These are phyloP conservation scores for Phytophthora ohioensis DNA, from an alignment of 352 stramenopile genomes.

Conservation along the genomic window DNA sequence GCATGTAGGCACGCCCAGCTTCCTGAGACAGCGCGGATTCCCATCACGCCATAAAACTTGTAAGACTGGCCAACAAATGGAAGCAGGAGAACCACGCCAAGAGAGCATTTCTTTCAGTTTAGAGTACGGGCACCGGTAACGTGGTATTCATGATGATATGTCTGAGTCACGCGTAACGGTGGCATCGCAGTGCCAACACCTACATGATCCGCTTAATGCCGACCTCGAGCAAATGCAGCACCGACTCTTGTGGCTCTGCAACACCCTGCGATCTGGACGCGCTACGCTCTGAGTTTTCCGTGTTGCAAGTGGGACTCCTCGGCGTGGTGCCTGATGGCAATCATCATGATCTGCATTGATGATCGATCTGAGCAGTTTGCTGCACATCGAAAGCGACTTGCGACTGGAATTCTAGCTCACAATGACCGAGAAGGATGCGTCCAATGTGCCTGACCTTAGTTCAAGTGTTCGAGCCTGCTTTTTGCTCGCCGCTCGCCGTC, in stretches of 20 bases:
- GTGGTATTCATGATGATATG: background rate
- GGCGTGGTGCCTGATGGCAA: background rate
- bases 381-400: slow-evolving; percentile 11
- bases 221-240: background rate
- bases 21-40: slow-evolving; percentile 8
- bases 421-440: background rate
- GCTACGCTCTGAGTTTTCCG: slow-evolving; percentile 31
- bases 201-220: background rate
- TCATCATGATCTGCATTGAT: slow-evolving; percentile 1
- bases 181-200: background rate
- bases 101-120: background rate
- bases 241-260: slow-evolving; percentile 21
- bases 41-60: background rate
- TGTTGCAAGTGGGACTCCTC: slow-evolving; percentile 28
- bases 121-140: background rate
- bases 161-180: no score
- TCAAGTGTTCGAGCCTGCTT: background rate
- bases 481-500: background rate
- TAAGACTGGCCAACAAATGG: background rate
- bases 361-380: background rate
- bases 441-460: background rate
- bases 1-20: background rate
- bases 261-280: slow-evolving; percentile 7
- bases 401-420: slow-evolving; percentile 10
- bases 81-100: no score